Evolutionary conservation across 1,139 yeast species (phyloP), one percentile per base, ranked within the genome.

Genomic region (Candida tropicalis): DNA sequence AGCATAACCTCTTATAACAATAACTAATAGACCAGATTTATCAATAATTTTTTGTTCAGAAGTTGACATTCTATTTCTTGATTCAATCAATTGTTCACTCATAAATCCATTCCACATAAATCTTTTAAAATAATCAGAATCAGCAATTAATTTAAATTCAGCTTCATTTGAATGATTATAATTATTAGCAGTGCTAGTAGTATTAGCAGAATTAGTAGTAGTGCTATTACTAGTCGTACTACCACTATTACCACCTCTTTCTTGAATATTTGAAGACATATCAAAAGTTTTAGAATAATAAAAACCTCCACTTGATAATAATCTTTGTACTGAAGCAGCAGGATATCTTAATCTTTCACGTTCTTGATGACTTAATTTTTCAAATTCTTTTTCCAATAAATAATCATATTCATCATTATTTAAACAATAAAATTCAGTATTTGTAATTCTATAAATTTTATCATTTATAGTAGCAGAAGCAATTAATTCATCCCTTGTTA

Each of bases 91-190:
- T 50, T 84, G 87, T 9, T 70, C 62, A 27, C 79, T 73, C 72
- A 85, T 68, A 52, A 73, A 78, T 13, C 70, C 62, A 56, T 86
- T 86, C 93, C 95, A 86, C 51, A 82, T 71, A 55, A 80, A 84
- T 39, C 77, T 65, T 37, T 73, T 66, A 53, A 79, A 82, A 55
- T 78, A 82, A 3, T 70, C 64, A 11, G 70, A 65, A 46, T 65
- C 73, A 15, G 80, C 75, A 47, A 70, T 55, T 47, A 75, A 60
- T 38, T 49, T 52, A 46, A 64, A 67, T 5, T 72, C 70, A n/a
- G n/a, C n/a, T n/a, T n/a, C n/a, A n/a, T n/a, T n/a, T n/a, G n/a
- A n/a, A n/a, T n/a, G n/a, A n/a, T n/a, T n/a, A n/a, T n/a, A n/a
- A n/a, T n/a, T n/a, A n/a, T n/a, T n/a, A n/a, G n/a, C n/a, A n/a